Percentiles rank a stretch among this genome's conserved stretches.
Evolutionary conservation across 345 rosid genomes (phyloP).

Genomic region (Eucalyptus microcorys): DNA sequence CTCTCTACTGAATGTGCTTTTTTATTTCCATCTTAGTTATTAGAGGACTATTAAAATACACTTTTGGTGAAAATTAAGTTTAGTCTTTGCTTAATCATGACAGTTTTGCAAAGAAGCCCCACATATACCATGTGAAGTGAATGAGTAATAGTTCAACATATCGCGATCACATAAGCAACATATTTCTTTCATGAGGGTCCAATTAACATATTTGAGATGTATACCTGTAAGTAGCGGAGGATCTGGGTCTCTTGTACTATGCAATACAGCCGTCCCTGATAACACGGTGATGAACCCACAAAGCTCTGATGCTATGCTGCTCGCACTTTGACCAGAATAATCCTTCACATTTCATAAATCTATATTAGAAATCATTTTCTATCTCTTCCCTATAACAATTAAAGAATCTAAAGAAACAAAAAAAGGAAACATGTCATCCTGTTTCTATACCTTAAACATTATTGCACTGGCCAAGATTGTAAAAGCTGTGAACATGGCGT

Average conservation of each 20-base stretch:
- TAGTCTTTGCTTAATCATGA: not conserved
- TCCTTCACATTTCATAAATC: constrained; percentile 15
- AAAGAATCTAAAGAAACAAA: not conserved
- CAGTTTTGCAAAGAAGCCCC: not conserved
- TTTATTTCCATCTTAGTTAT: not conserved
- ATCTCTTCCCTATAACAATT: not conserved
- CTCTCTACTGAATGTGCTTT: not conserved
- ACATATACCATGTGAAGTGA: not conserved
- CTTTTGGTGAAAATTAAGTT: not conserved
- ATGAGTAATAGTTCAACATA: not conserved
- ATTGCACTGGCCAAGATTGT: constrained; percentile 74
- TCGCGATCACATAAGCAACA: not conserved
- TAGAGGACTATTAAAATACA: not conserved
- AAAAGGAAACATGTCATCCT: not conserved
- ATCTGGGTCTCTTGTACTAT: constrained; percentile 35
- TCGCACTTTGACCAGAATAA: constrained; percentile 34
- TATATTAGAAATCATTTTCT: not conserved
- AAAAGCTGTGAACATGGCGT: constrained; percentile 65
- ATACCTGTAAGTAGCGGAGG: constrained; percentile 26
- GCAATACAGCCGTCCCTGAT: constrained; percentile 33
- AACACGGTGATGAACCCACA: constrained; percentile 37
- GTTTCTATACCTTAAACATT: constrained; percentile 64
- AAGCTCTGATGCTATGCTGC: constrained; percentile 37
- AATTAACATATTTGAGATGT: not conserved
- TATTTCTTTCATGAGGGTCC: not conserved